Evolutionary conservation across 164 flowering plant genomes (phyloP).

Genomic region (Saururus chinensis): DNA sequence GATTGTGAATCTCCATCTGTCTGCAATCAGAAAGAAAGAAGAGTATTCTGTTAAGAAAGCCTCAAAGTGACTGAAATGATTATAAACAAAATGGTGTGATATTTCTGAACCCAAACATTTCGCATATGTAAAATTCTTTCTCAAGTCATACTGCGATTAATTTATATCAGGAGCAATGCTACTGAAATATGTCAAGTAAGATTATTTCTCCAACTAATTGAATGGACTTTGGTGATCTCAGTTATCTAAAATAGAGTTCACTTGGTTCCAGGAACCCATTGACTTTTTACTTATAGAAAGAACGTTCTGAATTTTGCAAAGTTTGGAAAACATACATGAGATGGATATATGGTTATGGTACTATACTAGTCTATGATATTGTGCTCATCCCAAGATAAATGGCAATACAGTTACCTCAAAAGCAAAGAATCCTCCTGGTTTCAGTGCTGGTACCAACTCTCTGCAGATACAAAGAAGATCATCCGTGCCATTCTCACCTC

Average conservation of each 20-base stretch:
- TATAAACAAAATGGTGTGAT: too few relatives aligned
- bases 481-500: conserved; percentile 67
- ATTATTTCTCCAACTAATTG: too few relatives aligned
- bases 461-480: conserved; percentile 57
- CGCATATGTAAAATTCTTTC: not conserved
- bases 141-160: not conserved
- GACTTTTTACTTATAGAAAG: too few relatives aligned
- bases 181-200: not conserved
- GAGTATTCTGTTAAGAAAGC: not conserved
- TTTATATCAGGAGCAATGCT: not conserved
- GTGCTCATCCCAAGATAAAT: too few relatives aligned
- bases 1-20: conserved; percentile 75
- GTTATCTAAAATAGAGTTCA: too few relatives aligned
- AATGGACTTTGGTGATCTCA: too few relatives aligned
- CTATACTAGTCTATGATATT: too few relatives aligned
- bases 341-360: too few relatives aligned
- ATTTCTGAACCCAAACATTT: not conserved
- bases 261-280: not conserved
- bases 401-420: conserved; percentile 53
- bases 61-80: not conserved
- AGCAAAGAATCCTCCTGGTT: conserved; percentile 79
- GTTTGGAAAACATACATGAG: too few relatives aligned
- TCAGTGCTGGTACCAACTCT: conserved; percentile 50
- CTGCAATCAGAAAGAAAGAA: conserved; percentile 23
- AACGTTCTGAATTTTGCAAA: too few relatives aligned